A percentile compares a stretch with the other conserved stretches of the same genome.
These are phyloP conservation scores for Helotiales sp. DNA, from an alignment of 2,329 filamentous ascomycete genomes.

Conservation along the genomic window DNA sequence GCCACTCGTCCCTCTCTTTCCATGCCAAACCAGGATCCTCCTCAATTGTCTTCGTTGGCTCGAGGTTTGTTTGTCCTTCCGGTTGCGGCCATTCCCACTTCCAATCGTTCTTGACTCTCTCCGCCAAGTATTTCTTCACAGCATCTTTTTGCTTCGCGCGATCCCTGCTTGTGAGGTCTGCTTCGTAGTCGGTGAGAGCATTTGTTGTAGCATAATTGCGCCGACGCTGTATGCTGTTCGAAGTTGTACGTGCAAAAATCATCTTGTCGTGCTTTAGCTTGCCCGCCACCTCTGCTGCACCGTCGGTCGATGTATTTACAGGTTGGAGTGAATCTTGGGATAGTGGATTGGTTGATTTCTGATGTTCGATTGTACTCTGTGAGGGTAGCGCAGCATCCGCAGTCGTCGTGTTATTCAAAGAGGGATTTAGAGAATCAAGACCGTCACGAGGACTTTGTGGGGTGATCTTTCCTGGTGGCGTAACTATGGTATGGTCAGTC, in stretches of 20 bases:
- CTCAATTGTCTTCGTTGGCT: not conserved
- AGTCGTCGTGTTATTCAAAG: slow-evolving; percentile 12
- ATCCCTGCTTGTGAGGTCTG: slow-evolving; percentile 65
- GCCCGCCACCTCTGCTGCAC: slow-evolving; percentile 8
- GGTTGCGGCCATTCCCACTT: slow-evolving; percentile 59
- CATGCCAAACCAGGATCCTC: slow-evolving; percentile 30
- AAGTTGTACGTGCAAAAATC: slow-evolving; percentile 30
- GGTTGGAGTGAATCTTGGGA: slow-evolving; percentile 14
- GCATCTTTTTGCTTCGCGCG: slow-evolving; percentile 68
- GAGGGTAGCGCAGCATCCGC: slow-evolving; percentile 11
- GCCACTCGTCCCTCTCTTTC: slow-evolving; percentile 44
- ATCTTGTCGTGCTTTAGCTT: slow-evolving; percentile 32
- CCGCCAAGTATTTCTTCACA: slow-evolving; percentile 58
- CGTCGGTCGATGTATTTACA: slow-evolving; percentile 19
- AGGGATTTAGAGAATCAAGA: slow-evolving; percentile 11
- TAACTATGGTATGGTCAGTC: slow-evolving; percentile 27
- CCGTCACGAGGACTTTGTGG: slow-evolving; percentile 28
- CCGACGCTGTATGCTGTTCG: slow-evolving; percentile 30
- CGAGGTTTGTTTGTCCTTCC: slow-evolving; percentile 9
- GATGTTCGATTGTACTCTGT: slow-evolving; percentile 7
- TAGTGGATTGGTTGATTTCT: slow-evolving; percentile 10
- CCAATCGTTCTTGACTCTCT: slow-evolving; percentile 65
- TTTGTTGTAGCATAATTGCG: slow-evolving; percentile 41
- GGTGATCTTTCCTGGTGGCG: slow-evolving; percentile 24
- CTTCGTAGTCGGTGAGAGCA: slow-evolving; percentile 55